Evolutionary conservation across 768 basidiomycete species (phyloP), one percentile per base, ranked within the genome.

Genomic region (Macrolepiota fuliginosa): DNA sequence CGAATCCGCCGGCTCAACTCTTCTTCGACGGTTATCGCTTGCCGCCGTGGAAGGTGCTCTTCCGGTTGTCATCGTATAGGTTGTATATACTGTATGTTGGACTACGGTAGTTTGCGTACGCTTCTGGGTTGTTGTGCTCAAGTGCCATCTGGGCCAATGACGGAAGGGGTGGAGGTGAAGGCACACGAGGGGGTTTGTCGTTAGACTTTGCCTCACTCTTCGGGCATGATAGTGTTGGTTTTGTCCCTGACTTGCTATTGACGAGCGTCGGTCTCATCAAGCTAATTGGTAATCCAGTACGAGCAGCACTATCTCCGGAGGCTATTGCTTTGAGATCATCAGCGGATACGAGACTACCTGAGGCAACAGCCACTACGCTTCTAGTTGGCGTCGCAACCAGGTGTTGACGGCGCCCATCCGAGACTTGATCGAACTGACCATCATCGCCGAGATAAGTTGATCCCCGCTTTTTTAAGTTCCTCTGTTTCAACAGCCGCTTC

Each of bases 41-140:
- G 4, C 25, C 29, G n/a, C 58, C 50, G n/a, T 35, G 35, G 10
- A 61, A 68, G 58, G 67, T 65, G 64, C 85, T 86, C 74, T 83
- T 89, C 65, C 84, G 74, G 47, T 86, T 86, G 35, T 73, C 78
- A 56, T 84, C 87, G 68, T 92, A 92, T 65, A 91, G 65, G 42
- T 88, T 88, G 68, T 89, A 92, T 58, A 93, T 83, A 70, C 91
- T 93, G 66, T 92, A 92, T 4, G 91, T 92, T 17, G 91, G 90
- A 67, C 91, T 91, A 63, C 85, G 79, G 63, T 92, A 92, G 52
- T 83, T 83, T 5, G 77, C 82, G 71, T 82, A 89, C 3, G 79
- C 85, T 56, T 86, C 82, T 4, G 83, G 81, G 60, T 89, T 83
- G 1, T 75, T 72, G 63, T 89, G 87, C 49, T 83, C 81, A 68